Base-by-base conservation (phyloP, 805 yeast genomes). In the Pichia manshurica region DNA sequence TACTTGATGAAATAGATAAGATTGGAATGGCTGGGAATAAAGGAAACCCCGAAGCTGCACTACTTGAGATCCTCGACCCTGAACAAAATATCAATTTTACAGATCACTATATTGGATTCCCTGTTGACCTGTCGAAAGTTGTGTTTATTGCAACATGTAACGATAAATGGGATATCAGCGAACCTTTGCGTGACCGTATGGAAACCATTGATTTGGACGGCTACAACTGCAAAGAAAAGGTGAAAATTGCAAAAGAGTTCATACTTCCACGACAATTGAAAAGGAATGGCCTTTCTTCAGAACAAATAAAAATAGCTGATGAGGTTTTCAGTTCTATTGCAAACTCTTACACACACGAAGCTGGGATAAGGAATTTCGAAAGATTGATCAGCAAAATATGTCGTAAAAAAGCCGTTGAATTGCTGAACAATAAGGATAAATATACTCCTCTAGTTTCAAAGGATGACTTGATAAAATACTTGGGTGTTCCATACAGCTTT, bases 1-100 rank as follows among this genome's bases (percentile, higher is more conserved):
- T 88, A 44, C 68, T 88, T 43, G 96, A 88, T 65, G 96, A 88
- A 62, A 81, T 88, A 51, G 96, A 88, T 64, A 88, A 88, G 62
- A 56, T 62, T 22, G 62, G 64, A 1, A 53, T 60, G 10, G 54
- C 50, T 13, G 52, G 55, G 6, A 46, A 59, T 17, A 58, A 56
- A 56, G 96, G 96, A 9, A 96, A 88, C 58, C 96, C 96, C 1
- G 83, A 89, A 16, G 95, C 95, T 32, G 96, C 96, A 0, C 70
- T 88, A 56, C 71, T 88, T 50, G 96, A 88, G 63, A 90, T 88
- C 1, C 72, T 88, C 51, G 96, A 88, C 59, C 96, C 96, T 0
- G 96, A 88, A 62, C 96, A 88, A 61, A 88, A 88, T 64, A 65
- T 70, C 32, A 71, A 78, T 29, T 88, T 87, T 65, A 77, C 76